These are phyloP conservation scores for Boletus bicolor DNA, from an alignment of 768 basidiomycete species.

Conservation along the genomic window DNA sequence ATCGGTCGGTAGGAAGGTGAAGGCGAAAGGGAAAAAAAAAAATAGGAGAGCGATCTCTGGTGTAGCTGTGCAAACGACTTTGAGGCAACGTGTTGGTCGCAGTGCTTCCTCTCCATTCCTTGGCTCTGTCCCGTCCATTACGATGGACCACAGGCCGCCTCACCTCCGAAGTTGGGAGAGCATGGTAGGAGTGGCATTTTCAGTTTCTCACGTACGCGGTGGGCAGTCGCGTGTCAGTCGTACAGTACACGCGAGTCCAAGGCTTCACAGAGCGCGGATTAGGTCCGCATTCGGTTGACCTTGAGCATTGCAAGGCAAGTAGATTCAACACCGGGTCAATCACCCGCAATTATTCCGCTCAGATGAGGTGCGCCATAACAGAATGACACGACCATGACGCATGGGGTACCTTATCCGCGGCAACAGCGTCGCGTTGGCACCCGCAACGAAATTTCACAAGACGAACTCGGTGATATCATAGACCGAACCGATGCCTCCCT, in stretches of 20 bases:
- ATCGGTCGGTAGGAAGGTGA: background rate
- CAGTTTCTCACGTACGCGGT: slow-evolving; percentile 8
- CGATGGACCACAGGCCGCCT: slow-evolving; percentile 3
- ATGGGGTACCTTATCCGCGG: background rate
- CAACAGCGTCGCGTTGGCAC: background rate
- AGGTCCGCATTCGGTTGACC: background rate
- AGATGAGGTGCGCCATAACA: background rate
- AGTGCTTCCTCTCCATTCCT: slow-evolving; percentile 16
- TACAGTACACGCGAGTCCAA: slow-evolving; percentile 9
- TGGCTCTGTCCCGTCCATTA: background rate
- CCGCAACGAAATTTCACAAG: background rate
- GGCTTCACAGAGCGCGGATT: slow-evolving; percentile 5
- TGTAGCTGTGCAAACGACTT: slow-evolving; percentile 6
- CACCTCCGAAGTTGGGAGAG: slow-evolving; percentile 8
- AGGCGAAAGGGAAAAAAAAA: background rate
- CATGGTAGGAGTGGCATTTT: background rate
- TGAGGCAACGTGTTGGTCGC: slow-evolving; percentile 24
- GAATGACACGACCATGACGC: slow-evolving; percentile 11
- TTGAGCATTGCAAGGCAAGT: slow-evolving; percentile 1
- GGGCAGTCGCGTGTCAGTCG: slow-evolving; percentile 5
- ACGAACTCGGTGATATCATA: slow-evolving; percentile 4
- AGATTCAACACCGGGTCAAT: background rate
- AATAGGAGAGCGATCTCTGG: background rate
- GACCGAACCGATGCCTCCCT: background rate
- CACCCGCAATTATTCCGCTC: background rate